A percentile compares a stretch with the other conserved stretches of the same genome.
These are phyloP conservation scores for Prosopis cineraria DNA, from an alignment of 306 rosid species.

Conservation along the genomic window DNA sequence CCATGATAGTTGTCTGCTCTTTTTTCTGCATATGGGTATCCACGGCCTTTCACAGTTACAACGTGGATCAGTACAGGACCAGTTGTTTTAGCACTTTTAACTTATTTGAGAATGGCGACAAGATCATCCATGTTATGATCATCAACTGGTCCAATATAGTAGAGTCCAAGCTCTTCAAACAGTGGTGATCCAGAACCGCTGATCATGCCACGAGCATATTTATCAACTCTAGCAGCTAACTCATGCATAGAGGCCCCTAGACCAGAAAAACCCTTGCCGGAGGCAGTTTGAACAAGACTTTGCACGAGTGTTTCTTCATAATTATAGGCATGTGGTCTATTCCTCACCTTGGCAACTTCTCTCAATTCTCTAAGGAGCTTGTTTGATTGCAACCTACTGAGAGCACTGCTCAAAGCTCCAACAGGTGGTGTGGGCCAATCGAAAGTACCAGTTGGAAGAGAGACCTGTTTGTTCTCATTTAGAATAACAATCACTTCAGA, in stretches of 20 bases:
- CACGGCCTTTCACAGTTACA: constrained; percentile 93
- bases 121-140: constrained; percentile 95
- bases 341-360: constrained; percentile 94
- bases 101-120: constrained; percentile 79
- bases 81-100: constrained; percentile 75
- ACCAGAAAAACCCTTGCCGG: constrained; percentile 28
- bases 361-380: constrained; percentile 91
- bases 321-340: background rate
- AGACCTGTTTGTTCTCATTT: constrained; percentile 94
- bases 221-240: constrained; percentile 96
- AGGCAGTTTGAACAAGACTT: constrained; percentile 32
- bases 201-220: constrained; percentile 98
- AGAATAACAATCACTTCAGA: constrained; percentile 96
- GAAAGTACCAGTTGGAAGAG: constrained; percentile 89
- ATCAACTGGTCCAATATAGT: constrained; percentile 96
- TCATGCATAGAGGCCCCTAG: constrained; percentile 95
- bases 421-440: constrained; percentile 92
- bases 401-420: constrained; percentile 98
- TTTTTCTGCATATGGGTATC: constrained; percentile 92
- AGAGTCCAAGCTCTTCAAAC: constrained; percentile 97
- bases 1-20: constrained; percentile 96
- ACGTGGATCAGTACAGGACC: constrained; percentile 95
- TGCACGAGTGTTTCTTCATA: background rate
- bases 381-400: constrained; percentile 89
- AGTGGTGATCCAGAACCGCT: constrained; percentile 91